Percentiles rank a stretch among this genome's conserved stretches.
Conservation (phyloP, 192 early-diverging fungal species). For the Chytriomyces sp. region DNA sequence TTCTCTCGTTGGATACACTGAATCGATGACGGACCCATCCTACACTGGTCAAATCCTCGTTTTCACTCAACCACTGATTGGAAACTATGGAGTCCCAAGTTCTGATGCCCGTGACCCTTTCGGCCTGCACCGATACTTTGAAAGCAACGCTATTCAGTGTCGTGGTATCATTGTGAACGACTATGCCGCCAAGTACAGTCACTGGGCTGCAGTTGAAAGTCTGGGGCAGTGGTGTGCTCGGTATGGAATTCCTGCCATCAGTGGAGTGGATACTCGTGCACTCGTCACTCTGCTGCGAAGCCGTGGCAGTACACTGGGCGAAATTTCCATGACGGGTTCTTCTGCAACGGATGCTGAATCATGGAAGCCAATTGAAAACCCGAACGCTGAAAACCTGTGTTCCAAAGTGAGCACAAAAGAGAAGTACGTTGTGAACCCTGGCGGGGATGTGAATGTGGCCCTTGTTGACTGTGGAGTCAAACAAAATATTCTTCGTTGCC, state of each 20-base stretch:
- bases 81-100: constrained; percentile 94
- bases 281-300: constrained; percentile 83
- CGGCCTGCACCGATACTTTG: constrained; percentile 87
- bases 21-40: constrained; percentile 98
- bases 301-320: constrained; percentile 84
- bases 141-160: constrained; percentile 84
- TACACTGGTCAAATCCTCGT: constrained; percentile 95
- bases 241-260: constrained; percentile 82
- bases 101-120: constrained; percentile 69
- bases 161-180: constrained; percentile 87
- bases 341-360: constrained; percentile 54
- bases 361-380: constrained; percentile 62
- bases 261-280: constrained; percentile 91
- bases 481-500: constrained; percentile 88
- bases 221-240: constrained; percentile 88
- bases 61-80: constrained; percentile 94
- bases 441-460: constrained; percentile 80
- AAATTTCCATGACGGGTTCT: constrained; percentile 67
- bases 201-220: constrained; percentile 92
- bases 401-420: constrained; percentile 78
- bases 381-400: constrained; percentile 77
- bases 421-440: constrained; percentile 73
- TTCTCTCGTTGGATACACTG: constrained; percentile 92
- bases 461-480: constrained; percentile 90
- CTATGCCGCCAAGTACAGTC: constrained; percentile 89